Base-by-base conservation (phyloP, 108 stramenopile genomes). In the Nitzschia inconspicua region DNA sequence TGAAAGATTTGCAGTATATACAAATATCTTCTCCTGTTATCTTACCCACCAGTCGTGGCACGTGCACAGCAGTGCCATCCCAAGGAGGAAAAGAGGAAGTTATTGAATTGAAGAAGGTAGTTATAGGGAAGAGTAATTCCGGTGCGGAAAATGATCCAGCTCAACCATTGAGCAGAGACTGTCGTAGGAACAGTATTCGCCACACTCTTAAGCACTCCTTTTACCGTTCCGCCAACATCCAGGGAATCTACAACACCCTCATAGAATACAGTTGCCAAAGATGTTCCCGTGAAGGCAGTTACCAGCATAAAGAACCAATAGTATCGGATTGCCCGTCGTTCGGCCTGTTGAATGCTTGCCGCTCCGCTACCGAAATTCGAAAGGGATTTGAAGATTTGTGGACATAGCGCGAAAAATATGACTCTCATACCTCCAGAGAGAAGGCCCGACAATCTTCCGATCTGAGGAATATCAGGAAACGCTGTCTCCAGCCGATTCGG, bases 271-370 rank as follows among this genome's bases (percentile, higher is more conserved):
- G 71, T 70, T 42, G 80, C 79, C 11, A 94, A 29, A 37, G 77
- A 72, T 3, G 68, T 75, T 14, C 87, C 85, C 8, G 81, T 70
- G 63, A 88, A 90, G n/a, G 83, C 86, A 9, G 85, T 84, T 23
- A 85, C 47, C 10, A 88, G 49, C 76, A 86, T 84, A 57, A 94
- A 90, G 29, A 54, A 84, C 91, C 91, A 92, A 55, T 84, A 92
- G 69, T 92, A 92, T 34, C 66, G 34, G 8, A 93, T 68, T 0
- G 89, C 85, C 34, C 54, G 65, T 37, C 72, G 73, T 67, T 87
- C 88, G 16, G 87, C 86, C 26, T 56, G 65, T 41, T 72, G 64
- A 16, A 85, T 68, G 42, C 83, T 86, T 0, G 80, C 80, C 30
- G 92, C 80, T 37, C 63, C 70, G 31, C 75, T 75, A 9, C 85